Evolutionary conservation across 139 green algal species (phyloP).

Genomic region (Haematococcus lacustris): DNA sequence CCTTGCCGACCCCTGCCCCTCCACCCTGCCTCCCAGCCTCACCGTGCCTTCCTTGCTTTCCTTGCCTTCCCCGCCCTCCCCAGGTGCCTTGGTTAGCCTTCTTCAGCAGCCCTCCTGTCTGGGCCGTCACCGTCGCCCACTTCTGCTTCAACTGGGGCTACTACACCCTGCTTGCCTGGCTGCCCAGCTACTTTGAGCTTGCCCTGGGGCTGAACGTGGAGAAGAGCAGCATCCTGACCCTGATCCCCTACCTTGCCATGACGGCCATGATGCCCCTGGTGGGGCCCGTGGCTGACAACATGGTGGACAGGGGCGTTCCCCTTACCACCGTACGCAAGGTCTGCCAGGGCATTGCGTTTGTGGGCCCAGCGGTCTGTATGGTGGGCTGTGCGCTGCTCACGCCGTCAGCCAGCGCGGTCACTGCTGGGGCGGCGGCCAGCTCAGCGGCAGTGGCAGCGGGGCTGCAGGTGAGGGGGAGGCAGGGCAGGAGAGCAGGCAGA

Average conservation of each 20-base stretch:
- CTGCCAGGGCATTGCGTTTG: slow-evolving; percentile 81
- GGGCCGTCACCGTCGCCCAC: slow-evolving; percentile 90
- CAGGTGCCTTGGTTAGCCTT: slow-evolving; percentile 91
- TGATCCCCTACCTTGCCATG: slow-evolving; percentile 85
- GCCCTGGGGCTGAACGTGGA: slow-evolving; percentile 80
- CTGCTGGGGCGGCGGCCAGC: neutral
- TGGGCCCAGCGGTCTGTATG: slow-evolving; percentile 81
- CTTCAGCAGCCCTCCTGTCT: slow-evolving; percentile 64
- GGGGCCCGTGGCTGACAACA: slow-evolving; percentile 71
- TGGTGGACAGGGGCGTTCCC: slow-evolving; percentile 60
- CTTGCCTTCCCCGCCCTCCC: no score
- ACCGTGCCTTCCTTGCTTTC: no score
- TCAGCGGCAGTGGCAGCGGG: slow-evolving; percentile 5
- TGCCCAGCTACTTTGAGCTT: slow-evolving; percentile 95
- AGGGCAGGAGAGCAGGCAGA: no score
- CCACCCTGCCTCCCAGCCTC: no score
- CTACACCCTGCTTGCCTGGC: slow-evolving; percentile 93
- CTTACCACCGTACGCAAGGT: slow-evolving; percentile 82
- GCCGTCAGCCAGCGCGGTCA: neutral
- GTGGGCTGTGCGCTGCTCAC: slow-evolving; percentile 46
- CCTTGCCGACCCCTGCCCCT: no score
- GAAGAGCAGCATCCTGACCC: slow-evolving; percentile 62
- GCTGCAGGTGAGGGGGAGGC: neutral
- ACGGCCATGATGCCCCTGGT: slow-evolving; percentile 69
- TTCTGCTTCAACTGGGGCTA: slow-evolving; percentile 98